Base-by-base conservation (phyloP, 2,329 filamentous ascomycete species). In the Alternaria conjuncta region DNA sequence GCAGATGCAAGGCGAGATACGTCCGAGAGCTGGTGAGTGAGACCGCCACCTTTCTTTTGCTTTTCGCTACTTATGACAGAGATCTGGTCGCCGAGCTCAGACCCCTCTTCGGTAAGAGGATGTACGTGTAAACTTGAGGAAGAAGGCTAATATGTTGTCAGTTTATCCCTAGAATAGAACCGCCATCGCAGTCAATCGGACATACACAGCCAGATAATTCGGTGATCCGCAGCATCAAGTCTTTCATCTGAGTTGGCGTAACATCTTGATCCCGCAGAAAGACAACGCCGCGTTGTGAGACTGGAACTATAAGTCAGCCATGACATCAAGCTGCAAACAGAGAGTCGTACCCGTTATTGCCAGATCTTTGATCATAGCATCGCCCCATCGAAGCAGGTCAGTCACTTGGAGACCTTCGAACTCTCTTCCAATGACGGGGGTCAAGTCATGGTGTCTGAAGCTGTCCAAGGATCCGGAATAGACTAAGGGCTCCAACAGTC, bases 211-310 rank as follows among this genome's bases (percentile, higher is more conserved):
- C 88, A 1, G 85, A 83, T 10, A 90, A 81, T 69, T 87, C 80
- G 9, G 89, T 89, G 2, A 92, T 82, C 1, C 84, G 83, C 12
- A 88, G 82, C 32, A 87, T 86, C 0, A 92, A 82, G 57, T 88
- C 81, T 79, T 92, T 92, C 86, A 72, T 90, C 86, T 66, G 84
- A 85, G 41, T 91, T 78, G 72, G 85, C 82, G 70, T 88, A 9
- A 75, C 72, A 62, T 71, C 80, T 67, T 92, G 90, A 28, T 86
- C 84, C 20, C 89, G 86, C 80, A 92, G 90, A 81, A 92, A 91
- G 30, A 92, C 89, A 4, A 92, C 90, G 10, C 89, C 89, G 0
- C 90, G 86, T 63, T 88, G 86, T 2, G 89, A 91, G 67, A 92
- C 89, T 90, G 55, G 13, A 11, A 53, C 13, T 15, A 53, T 36